A percentile compares a stretch with the other conserved stretches of the same genome.
These are phyloP conservation scores for Acer campestre DNA, from an alignment of 345 rosid genomes.

Conservation along the genomic window DNA sequence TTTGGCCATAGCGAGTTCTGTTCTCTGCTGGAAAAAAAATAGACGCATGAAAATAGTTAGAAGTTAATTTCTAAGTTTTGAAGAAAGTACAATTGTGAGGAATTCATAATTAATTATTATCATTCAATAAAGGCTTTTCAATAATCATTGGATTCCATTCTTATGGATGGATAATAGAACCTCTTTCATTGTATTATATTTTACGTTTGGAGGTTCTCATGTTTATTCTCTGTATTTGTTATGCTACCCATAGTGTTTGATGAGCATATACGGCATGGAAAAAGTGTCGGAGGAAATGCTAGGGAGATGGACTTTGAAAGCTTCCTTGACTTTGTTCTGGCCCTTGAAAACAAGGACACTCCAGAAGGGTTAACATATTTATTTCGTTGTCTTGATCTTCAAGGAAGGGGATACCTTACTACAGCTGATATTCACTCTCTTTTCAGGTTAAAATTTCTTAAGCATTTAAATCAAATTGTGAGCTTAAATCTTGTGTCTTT, in stretches of 20 bases:
- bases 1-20: neutral
- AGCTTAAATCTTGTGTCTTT: neutral
- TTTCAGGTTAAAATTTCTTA: conserved; percentile 68
- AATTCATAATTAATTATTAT: neutral
- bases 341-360: conserved; percentile 96
- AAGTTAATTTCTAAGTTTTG: neutral
- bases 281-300: conserved; percentile 60
- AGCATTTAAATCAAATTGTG: neutral
- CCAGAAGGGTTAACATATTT: conserved; percentile 94
- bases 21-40: neutral
- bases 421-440: conserved; percentile 98
- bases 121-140: neutral
- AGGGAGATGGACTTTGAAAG: conserved; percentile 98
- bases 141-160: neutral
- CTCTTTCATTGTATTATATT: neutral
- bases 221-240: conserved; percentile 16
- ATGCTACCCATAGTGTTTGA: conserved; percentile 64
- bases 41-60: neutral
- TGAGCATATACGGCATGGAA: conserved; percentile 91
- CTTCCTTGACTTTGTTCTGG: conserved; percentile 92
- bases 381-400: conserved; percentile 90
- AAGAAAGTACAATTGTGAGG: neutral
- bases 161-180: neutral
- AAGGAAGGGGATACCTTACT: conserved; percentile 88
- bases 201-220: conserved; percentile 8